phyloP scores from a whole-genome alignment of 257 asterid species.

The Haberlea rhodopensis region DNA sequence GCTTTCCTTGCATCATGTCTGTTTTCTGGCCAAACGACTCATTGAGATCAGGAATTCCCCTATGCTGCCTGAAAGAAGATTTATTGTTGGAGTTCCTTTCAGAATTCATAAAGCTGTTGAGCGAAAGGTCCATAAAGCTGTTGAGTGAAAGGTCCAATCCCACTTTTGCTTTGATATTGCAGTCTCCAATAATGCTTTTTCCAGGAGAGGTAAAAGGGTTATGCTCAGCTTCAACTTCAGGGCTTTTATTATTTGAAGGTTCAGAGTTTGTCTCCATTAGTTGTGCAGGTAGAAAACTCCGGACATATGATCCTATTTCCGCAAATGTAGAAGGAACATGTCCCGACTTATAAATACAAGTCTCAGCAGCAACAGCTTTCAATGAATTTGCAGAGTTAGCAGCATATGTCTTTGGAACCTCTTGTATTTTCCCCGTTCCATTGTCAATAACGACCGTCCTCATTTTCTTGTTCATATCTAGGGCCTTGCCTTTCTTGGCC shows the following conservation, averaged over 20 bases:
- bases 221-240: constrained; percentile 36
- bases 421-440: constrained; percentile 23
- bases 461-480: constrained; percentile 30
- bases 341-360: constrained; percentile 22
- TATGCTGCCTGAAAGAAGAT: constrained; percentile 23
- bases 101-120: constrained; percentile 37
- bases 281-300: constrained; percentile 24
- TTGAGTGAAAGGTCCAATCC: constrained; percentile 58
- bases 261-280: constrained; percentile 24
- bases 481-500: constrained; percentile 33
- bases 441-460: constrained; percentile 27
- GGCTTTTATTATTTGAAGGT: constrained; percentile 32
- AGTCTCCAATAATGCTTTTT: constrained; percentile 33
- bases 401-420: constrained; percentile 19
- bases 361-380: constrained; percentile 26
- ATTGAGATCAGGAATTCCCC: constrained; percentile 54
- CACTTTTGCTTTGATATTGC: constrained; percentile 30
- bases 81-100: constrained; percentile 28
- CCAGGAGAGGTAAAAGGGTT: constrained; percentile 25
- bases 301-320: constrained; percentile 25
- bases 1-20: constrained; percentile 23
- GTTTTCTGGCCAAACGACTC: constrained; percentile 31
- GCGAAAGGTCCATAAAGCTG: constrained; percentile 51
- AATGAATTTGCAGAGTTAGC: constrained; percentile 22
- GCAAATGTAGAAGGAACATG: constrained; percentile 18